Percentiles rank a stretch among this genome's conserved stretches.
Conservation (phyloP, 148 eudicot species). For the Cornus florida region DNA sequence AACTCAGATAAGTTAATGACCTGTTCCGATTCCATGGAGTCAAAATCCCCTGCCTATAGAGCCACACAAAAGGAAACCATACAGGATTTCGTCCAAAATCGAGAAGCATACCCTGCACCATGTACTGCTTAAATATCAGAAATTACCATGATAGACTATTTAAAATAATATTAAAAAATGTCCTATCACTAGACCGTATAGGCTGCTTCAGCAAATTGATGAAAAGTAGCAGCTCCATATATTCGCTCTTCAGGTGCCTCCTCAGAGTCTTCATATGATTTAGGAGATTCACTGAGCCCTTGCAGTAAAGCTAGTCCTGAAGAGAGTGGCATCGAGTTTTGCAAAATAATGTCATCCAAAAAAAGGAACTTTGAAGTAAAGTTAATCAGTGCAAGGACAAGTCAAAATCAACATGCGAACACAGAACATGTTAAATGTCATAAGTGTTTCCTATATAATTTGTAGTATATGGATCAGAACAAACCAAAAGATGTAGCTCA, state of each 20-base stretch:
- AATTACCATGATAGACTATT: background rate
- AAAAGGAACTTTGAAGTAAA: background rate
- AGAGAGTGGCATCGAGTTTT: background rate
- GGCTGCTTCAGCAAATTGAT: slow-evolving; percentile 85
- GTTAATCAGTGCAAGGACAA: background rate
- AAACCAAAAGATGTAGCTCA: background rate
- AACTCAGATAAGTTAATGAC: slow-evolving; percentile 35
- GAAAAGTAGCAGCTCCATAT: slow-evolving; percentile 50
- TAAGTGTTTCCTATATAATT: background rate
- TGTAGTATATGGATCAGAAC: background rate
- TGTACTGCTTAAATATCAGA: background rate
- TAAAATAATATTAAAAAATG: slow-evolving; percentile 5
- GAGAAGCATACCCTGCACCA: slow-evolving; percentile 71
- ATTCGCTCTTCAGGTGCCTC: slow-evolving; percentile 59
- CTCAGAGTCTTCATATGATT: slow-evolving; percentile 33
- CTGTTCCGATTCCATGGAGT: slow-evolving; percentile 72
- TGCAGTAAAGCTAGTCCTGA: slow-evolving; percentile 69
- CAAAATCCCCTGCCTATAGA: slow-evolving; percentile 76
- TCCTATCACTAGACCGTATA: slow-evolving; percentile 51
- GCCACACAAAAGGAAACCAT: slow-evolving; percentile 76
- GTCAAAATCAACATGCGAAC: background rate
- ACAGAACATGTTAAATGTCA: background rate
- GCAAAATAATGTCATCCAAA: background rate
- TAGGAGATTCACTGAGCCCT: slow-evolving; percentile 37
- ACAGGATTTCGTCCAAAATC: slow-evolving; percentile 82